Percentiles rank a stretch among this genome's conserved stretches.
These are phyloP conservation scores for Bolboschoenoplectus hybrid DNA, from an alignment of 202 grass and related monocot species.

Conservation along the genomic window DNA sequence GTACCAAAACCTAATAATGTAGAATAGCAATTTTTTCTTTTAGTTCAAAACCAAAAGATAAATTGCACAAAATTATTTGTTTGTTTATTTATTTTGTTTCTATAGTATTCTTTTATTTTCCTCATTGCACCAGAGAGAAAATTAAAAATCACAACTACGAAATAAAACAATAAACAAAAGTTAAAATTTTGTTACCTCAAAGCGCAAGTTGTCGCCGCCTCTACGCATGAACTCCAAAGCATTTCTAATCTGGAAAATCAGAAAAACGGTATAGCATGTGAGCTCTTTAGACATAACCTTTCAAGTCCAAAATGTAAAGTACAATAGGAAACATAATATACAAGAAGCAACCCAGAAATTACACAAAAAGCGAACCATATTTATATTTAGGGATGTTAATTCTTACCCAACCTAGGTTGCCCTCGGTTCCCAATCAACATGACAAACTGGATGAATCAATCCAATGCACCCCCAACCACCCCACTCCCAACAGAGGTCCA, in stretches of 20 bases:
- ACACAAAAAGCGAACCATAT: conserved; percentile 1
- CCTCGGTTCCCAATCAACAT: background rate
- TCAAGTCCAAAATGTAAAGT: background rate
- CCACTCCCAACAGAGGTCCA: background rate
- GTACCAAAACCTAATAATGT: conserved; percentile 26
- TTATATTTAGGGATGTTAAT: background rate
- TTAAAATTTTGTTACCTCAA: conserved; percentile 64
- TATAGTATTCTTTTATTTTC: conserved; percentile 2
- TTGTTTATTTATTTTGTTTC: background rate
- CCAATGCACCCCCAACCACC: background rate
- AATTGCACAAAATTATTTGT: background rate
- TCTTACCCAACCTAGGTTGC: background rate
- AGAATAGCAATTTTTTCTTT: background rate
- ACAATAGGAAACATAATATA: conserved; percentile 10
- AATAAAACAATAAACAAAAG: background rate
- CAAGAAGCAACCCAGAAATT: background rate
- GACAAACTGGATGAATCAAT: background rate
- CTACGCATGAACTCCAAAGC: conserved; percentile 78
- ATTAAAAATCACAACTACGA: background rate
- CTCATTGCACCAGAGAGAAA: background rate
- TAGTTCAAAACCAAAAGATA: background rate
- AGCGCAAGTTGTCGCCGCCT: conserved; percentile 70
- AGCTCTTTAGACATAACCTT: background rate
- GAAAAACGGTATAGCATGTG: conserved; percentile 18
- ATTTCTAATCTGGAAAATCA: conserved; percentile 65